Base-by-base conservation (phyloP, 371 early-diverging fungal species). In the Chytridium lagenaria region DNA sequence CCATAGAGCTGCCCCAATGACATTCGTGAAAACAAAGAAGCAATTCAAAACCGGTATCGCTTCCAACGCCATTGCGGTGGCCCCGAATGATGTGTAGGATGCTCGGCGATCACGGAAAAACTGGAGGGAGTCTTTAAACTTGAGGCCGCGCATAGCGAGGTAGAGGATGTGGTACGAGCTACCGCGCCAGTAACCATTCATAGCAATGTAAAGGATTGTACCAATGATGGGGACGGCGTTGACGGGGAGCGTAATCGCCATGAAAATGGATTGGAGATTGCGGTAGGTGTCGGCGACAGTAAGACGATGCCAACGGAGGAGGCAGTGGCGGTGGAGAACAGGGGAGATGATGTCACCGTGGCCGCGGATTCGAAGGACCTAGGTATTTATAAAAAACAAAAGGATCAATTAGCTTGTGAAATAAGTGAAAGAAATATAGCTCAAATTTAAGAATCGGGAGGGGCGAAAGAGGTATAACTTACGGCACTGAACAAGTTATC, bases 1-100 rank as follows among this genome's bases (percentile, higher is more conserved):
- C 89, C 90, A 93, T 2, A 93, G 74, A 1, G 92, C 93, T 28
- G 90, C 88, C 7, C 89, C 91, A 1, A 92, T 89, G n/a, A 89
- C 87, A 69, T 92, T 92, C 3, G 93, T 92, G 86, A 90, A 92
- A 79, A 90, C 85, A 70, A 92, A 92, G 0, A 93, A 36, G 23
- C 90, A 69, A 44, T 90, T 89, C 57, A 89, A 86, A 0, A 93
- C 59, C 1, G 92, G 92, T 1, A 93, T 80, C 68, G 91, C 73
- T 70, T 91, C 90, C 16, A 92, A 73, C 0, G 84, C 88, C 0
- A 88, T 85, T 1, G 91, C 90, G 0, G 88, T 85, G 0, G 81
- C 74, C 2, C 92, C 92, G 81, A 92, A 92, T n/a, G 65, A 70
- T 34, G 83, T 78, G 65, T 87, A 90, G 0, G 77, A 75, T 1